phyloP scores from a whole-genome alignment of 169 alveolate genomes.

The Babesia ovis region DNA sequence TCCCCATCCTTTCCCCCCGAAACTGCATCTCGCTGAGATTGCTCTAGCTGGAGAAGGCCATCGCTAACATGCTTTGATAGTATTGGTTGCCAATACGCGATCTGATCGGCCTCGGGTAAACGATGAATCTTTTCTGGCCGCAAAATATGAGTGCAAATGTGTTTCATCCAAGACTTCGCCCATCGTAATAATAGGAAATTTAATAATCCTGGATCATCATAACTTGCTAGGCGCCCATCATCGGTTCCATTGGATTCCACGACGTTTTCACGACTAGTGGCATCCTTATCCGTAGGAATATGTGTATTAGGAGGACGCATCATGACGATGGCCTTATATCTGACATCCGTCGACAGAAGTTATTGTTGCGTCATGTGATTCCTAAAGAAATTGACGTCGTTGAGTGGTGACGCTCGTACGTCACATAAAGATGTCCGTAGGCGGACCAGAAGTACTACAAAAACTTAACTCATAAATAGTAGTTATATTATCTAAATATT shows the following conservation, averaged over 20 bases:
- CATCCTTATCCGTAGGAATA: background rate
- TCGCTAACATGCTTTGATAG: slow-evolving; percentile 60
- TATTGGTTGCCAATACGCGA: slow-evolving; percentile 55
- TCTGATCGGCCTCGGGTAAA: slow-evolving; percentile 52
- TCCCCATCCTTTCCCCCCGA: background rate
- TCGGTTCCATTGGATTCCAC: background rate
- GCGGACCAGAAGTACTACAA: too few species aligned
- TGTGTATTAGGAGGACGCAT: background rate
- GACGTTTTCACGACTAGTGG: background rate
- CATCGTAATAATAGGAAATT: slow-evolving; percentile 40
- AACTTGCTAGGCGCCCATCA: background rate
- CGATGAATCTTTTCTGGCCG: slow-evolving; percentile 37
- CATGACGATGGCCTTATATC: background rate
- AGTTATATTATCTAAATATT: too few species aligned
- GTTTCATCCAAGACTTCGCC: slow-evolving; percentile 34
- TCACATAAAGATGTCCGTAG: too few species aligned
- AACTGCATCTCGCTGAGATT: background rate
- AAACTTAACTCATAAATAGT: too few species aligned
- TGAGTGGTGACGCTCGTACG: too few species aligned
- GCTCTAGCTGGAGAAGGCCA: slow-evolving; percentile 34
- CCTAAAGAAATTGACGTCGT: too few species aligned
- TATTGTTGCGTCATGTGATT: too few species aligned
- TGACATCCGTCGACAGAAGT: background rate
- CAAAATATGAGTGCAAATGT: slow-evolving; percentile 9
- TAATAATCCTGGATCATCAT: slow-evolving; percentile 24